Percentiles rank a stretch among this genome's conserved stretches.
phyloP scores from a whole-genome alignment of 2,329 filamentous ascomycete genomes.

The Teratosphaeriaceae sp. region DNA sequence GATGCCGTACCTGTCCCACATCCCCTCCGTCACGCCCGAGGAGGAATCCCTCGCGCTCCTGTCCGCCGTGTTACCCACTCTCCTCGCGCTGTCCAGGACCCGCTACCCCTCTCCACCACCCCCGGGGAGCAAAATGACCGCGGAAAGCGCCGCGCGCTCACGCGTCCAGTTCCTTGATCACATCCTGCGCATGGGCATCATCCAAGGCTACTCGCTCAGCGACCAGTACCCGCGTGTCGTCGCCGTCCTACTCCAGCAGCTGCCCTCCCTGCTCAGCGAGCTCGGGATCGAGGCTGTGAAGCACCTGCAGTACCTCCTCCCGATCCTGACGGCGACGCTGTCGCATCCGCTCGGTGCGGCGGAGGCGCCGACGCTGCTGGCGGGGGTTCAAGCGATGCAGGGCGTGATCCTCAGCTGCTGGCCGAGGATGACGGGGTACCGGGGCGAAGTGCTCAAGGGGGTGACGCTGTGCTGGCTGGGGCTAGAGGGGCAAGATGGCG shows the following conservation, averaged over 20 bases:
- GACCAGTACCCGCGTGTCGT: conserved; percentile 53
- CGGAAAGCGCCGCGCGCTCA: conserved; percentile 26
- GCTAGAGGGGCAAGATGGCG: conserved; percentile 9
- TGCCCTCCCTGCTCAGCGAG: conserved; percentile 44
- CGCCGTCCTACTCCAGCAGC: conserved; percentile 48
- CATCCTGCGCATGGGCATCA: conserved; percentile 36
- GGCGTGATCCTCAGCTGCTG: conserved; percentile 58
- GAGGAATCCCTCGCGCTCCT: conserved; percentile 62
- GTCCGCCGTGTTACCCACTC: conserved; percentile 56
- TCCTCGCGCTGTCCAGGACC: conserved; percentile 52
- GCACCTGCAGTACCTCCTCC: conserved; percentile 63
- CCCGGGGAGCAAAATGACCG: conserved; percentile 2
- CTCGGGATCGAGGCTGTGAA: conserved; percentile 59
- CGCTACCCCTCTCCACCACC: conserved; percentile 26
- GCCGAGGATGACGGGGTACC: conserved; percentile 59
- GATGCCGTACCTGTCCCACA: conserved; percentile 64
- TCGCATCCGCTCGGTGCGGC: conserved; percentile 69
- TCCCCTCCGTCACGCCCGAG: conserved; percentile 72
- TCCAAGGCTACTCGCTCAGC: conserved; percentile 48
- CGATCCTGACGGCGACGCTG: conserved; percentile 59
- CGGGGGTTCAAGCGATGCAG: conserved; percentile 49
- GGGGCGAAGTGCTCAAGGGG: conserved; percentile 57
- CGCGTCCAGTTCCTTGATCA: conserved; percentile 37
- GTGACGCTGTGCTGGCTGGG: conserved; percentile 38
- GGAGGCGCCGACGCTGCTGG: conserved; percentile 49